Percentiles rank a stretch among this genome's conserved stretches.
phyloP scores from a whole-genome alignment of 164 flowering plant genomes.

The Amborella trichopoda region DNA sequence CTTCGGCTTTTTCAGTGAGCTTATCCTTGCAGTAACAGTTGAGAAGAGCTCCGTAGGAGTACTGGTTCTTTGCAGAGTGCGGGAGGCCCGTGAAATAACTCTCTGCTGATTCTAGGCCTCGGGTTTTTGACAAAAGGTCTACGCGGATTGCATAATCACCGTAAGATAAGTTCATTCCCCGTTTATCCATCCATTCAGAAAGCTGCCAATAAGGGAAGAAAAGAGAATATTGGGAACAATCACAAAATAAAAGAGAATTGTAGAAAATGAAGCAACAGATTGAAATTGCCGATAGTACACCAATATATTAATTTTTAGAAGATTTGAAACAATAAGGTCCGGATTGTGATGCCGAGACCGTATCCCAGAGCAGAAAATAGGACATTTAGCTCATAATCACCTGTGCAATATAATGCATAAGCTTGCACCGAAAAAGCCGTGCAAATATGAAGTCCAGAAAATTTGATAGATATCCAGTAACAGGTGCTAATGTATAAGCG shows the following conservation, averaged over 20 bases:
- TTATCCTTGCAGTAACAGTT: slow-evolving; percentile 45
- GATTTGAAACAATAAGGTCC: no score
- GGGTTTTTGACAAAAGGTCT: slow-evolving; percentile 46
- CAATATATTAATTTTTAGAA: no score
- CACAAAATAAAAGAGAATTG: neutral
- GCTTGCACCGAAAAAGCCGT: no score
- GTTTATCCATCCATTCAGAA: slow-evolving; percentile 65
- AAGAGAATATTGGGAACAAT: neutral
- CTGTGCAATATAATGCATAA: no score
- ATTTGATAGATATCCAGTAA: no score
- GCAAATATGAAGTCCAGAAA: no score
- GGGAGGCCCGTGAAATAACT: slow-evolving; percentile 36
- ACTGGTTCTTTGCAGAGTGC: slow-evolving; percentile 14
- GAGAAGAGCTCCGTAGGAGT: slow-evolving; percentile 56
- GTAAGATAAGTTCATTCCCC: slow-evolving; percentile 20
- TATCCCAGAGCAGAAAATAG: no score
- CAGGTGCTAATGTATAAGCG: no score
- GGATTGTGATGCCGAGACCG: no score
- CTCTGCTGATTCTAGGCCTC: slow-evolving; percentile 53
- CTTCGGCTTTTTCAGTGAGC: slow-evolving; percentile 40
- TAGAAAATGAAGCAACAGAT: neutral
- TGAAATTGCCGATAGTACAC: neutral
- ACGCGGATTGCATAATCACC: slow-evolving; percentile 35
- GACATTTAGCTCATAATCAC: no score
- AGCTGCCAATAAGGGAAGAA: slow-evolving; percentile 27